phyloP scores from a whole-genome alignment of 1,139 yeast species.

The Taphrina wiesneri region DNA sequence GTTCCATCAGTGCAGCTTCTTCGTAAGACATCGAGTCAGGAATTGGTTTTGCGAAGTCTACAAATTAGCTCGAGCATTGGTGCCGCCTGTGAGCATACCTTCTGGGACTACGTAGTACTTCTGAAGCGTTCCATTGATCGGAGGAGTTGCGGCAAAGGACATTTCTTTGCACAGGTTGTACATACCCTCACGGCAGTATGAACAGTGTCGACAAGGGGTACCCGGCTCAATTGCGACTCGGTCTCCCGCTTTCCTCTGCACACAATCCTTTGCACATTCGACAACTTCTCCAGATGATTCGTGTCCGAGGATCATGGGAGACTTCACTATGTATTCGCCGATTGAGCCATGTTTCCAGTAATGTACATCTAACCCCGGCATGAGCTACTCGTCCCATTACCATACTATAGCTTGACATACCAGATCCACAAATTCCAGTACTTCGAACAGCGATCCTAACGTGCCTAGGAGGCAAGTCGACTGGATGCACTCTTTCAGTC shows the following conservation, averaged over 20 bases:
- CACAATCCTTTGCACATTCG: slow-evolving; percentile 61
- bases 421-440: slow-evolving; percentile 89
- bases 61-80: not conserved
- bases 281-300: slow-evolving; percentile 63
- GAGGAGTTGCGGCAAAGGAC: slow-evolving; percentile 88
- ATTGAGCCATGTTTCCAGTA: slow-evolving; percentile 77
- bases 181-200: slow-evolving; percentile 69
- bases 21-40: slow-evolving; percentile 74
- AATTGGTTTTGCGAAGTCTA: slow-evolving; percentile 72
- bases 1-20: slow-evolving; percentile 83
- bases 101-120: slow-evolving; percentile 75
- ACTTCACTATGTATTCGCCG: slow-evolving; percentile 55
- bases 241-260: slow-evolving; percentile 57
- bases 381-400: not conserved
- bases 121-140: slow-evolving; percentile 66
- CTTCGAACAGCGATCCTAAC: slow-evolving; percentile 72
- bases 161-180: slow-evolving; percentile 81
- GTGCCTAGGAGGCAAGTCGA: slow-evolving; percentile 40
- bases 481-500: slow-evolving; percentile 12
- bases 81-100: slow-evolving; percentile 22
- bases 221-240: slow-evolving; percentile 69
- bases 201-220: slow-evolving; percentile 68
- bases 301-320: slow-evolving; percentile 64
- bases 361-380: slow-evolving; percentile 53
- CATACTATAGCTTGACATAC: slow-evolving; percentile 42